Evolutionary conservation across 2,329 filamentous ascomycete species (phyloP).

Genomic region (Calonectria pauciramosa): DNA sequence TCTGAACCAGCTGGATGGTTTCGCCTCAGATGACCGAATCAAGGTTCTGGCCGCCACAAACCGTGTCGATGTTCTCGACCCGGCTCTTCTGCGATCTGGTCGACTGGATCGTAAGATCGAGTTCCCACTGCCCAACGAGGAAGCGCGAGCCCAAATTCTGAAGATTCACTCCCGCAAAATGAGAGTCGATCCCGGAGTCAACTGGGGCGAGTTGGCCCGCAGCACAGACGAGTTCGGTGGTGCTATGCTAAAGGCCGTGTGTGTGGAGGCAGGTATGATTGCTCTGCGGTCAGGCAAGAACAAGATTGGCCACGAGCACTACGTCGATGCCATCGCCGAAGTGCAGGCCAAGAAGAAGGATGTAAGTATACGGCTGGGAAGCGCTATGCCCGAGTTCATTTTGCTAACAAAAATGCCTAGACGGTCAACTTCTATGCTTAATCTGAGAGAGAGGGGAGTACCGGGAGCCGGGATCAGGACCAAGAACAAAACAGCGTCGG

Average conservation of each 20-base stretch:
- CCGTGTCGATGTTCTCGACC: constrained; percentile 93
- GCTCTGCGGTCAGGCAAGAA: constrained; percentile 92
- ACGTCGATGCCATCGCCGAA: constrained; percentile 97
- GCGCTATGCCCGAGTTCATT: neutral
- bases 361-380: constrained; percentile 57
- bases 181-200: constrained; percentile 92
- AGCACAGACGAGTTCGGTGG: constrained; percentile 99
- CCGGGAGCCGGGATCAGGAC: constrained; percentile 5
- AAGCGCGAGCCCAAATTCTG: constrained; percentile 95
- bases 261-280: constrained; percentile 99
- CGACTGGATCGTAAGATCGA: constrained; percentile 98
- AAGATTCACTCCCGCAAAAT: constrained; percentile 99
- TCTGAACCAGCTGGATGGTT: constrained; percentile 97
- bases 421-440: constrained; percentile 71
- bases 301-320: constrained; percentile 98
- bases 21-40: constrained; percentile 96
- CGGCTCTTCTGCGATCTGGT: constrained; percentile 89
- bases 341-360: constrained; percentile 98
- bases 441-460: constrained; percentile 31
- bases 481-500: constrained; percentile 14
- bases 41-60: constrained; percentile 97
- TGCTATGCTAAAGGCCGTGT: constrained; percentile 97
- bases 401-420: constrained; percentile 49
- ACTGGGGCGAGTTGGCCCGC: constrained; percentile 95
- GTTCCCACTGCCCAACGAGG: constrained; percentile 97